Evolutionary conservation across 192 early-diverging fungal genomes (phyloP).

Genomic region (Spizellomyces sp.): DNA sequence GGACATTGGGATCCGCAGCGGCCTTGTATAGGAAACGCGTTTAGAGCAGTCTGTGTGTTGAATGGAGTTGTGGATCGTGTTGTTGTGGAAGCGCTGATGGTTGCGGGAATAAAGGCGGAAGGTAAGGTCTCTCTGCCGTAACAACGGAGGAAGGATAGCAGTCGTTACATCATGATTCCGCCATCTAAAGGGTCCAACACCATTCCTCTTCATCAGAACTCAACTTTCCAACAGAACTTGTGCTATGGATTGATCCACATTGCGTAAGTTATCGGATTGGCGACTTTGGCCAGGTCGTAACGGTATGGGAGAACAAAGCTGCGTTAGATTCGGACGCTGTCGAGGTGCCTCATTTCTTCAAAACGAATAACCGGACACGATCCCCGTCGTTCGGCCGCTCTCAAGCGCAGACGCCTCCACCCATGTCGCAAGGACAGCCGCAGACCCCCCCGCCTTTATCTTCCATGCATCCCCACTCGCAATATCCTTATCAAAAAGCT

Average conservation of each 20-base stretch:
- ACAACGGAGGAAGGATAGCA: background rate
- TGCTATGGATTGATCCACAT: conserved; percentile 40
- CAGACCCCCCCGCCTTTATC: background rate
- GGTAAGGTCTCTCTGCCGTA: background rate
- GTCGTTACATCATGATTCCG: too few species aligned
- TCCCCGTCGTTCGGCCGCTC: conserved; percentile 14
- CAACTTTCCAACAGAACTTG: conserved; percentile 36
- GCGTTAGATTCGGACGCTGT: conserved; percentile 10
- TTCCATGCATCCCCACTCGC: conserved; percentile 7
- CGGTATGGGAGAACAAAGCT: conserved; percentile 34
- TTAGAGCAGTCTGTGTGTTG: conserved; percentile 74
- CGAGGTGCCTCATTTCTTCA: conserved; percentile 5
- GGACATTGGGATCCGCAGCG: conserved; percentile 74
- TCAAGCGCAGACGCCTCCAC: conserved; percentile 16
- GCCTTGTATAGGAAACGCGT: conserved; percentile 71
- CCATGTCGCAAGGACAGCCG: conserved; percentile 5
- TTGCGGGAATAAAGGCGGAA: conserved; percentile 9
- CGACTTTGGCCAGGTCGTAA: conserved; percentile 36
- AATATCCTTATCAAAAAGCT: conserved; percentile 12
- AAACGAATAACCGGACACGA: conserved; percentile 9
- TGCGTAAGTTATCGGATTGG: conserved; percentile 35
- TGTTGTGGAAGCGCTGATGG: conserved; percentile 43
- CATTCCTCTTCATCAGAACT: conserved; percentile 2
- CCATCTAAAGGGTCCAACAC: background rate
- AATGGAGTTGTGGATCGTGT: conserved; percentile 64